Percentiles rank a stretch among this genome's conserved stretches.
These are phyloP conservation scores for Ophiostoma himal-ulmi DNA, from an alignment of 2,329 filamentous ascomycete species.

Conservation along the genomic window DNA sequence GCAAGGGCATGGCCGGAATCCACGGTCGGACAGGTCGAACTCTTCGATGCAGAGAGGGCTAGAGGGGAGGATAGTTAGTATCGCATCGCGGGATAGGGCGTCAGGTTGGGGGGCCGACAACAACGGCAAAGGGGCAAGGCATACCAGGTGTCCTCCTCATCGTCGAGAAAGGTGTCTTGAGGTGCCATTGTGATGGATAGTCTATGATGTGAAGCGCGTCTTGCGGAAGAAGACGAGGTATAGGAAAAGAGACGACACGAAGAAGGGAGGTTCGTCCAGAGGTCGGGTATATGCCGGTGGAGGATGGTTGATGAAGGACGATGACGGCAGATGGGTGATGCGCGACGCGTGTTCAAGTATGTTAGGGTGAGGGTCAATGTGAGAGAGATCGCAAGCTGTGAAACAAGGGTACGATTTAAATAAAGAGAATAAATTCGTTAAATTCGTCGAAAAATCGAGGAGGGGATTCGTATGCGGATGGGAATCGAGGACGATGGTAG, in stretches of 20 bases:
- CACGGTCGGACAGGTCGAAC: conserved; percentile 94
- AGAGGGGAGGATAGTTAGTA: conserved; percentile 26
- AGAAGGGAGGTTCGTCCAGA: background rate
- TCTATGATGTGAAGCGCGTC: conserved; percentile 17
- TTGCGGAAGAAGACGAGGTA: background rate
- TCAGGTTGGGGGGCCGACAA: background rate
- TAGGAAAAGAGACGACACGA: background rate
- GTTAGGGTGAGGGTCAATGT: background rate
- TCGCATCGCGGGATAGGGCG: background rate
- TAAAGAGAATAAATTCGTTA: background rate
- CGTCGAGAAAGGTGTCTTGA: conserved; percentile 65
- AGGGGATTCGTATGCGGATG: background rate
- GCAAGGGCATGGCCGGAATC: conserved; percentile 94
- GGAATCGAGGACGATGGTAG: background rate
- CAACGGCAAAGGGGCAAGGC: conserved; percentile 26
- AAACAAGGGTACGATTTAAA: background rate
- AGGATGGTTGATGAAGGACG: background rate
- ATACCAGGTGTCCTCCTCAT: conserved; percentile 65
- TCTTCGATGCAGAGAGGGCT: conserved; percentile 98
- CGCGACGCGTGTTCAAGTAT: background rate
- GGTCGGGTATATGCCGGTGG: background rate
- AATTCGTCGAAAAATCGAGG: background rate
- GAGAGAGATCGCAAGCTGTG: conserved; percentile 2
- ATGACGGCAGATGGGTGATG: background rate
- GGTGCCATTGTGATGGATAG: conserved; percentile 51